Evolutionary conservation across 192 early-diverging fungal species (phyloP).

Genomic region (Cladochytrium replicatum): DNA sequence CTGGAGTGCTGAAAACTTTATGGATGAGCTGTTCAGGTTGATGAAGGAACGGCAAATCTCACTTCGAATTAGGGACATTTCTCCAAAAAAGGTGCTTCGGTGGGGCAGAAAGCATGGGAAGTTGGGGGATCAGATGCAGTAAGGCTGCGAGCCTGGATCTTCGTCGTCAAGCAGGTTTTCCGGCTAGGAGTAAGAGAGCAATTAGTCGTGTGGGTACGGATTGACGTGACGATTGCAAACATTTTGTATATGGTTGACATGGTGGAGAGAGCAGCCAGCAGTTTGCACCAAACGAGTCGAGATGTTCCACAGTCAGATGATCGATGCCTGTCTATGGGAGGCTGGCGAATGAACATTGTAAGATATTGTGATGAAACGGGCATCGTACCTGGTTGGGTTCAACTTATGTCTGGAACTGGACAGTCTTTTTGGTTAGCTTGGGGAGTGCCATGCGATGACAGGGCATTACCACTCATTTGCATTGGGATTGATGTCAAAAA

Average conservation of each 20-base stretch:
- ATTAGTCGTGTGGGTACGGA: neutral
- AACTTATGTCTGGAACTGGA: conserved; percentile 23
- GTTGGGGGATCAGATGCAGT: conserved; percentile 28
- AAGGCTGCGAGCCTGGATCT: conserved; percentile 31
- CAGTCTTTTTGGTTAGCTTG: neutral
- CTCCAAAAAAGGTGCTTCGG: conserved; percentile 44
- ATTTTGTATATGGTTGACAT: conserved; percentile 59
- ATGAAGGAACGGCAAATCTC: neutral
- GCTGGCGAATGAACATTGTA: neutral
- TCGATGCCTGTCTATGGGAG: conserved; percentile 38
- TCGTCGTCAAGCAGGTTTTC: conserved; percentile 65
- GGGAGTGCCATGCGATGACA: neutral
- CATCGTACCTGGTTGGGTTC: conserved; percentile 15
- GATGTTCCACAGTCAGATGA: conserved; percentile 24
- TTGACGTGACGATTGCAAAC: conserved; percentile 11
- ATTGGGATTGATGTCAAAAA: conserved; percentile 92
- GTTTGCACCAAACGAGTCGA: conserved; percentile 57
- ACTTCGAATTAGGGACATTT: conserved; percentile 49
- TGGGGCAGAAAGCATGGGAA: conserved; percentile 18
- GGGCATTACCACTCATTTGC: conserved; percentile 51
- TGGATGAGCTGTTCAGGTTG: neutral
- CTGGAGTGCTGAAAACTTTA: conserved; percentile 10
- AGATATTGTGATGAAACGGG: neutral
- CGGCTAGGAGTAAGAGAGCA: conserved; percentile 40
- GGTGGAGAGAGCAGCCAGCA: conserved; percentile 89